phyloP scores from a whole-genome alignment of 2,329 filamentous ascomycete genomes.

The Colletotrichum sp. region DNA sequence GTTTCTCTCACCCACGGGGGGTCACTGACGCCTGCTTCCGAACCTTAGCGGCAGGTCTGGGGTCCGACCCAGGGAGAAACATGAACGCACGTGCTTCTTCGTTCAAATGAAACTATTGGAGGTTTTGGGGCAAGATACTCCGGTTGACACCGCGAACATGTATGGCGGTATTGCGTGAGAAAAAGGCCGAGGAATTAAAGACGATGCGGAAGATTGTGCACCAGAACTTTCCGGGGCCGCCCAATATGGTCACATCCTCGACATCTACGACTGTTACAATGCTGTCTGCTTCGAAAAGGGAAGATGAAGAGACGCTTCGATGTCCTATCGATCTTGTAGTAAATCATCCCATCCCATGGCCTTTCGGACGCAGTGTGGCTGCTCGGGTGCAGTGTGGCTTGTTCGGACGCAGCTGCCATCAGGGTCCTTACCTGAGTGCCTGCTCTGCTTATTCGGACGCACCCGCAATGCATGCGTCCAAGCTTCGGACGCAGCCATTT shows the following conservation, averaged over 20 bases:
- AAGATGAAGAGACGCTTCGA: background rate
- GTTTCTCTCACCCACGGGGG: too few relatives aligned
- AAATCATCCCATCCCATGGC: background rate
- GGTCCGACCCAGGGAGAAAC: background rate
- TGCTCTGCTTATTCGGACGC: too few relatives aligned
- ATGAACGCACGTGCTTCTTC: background rate
- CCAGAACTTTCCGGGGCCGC: background rate
- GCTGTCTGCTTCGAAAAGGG: background rate
- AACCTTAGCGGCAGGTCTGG: rapidly evolving
- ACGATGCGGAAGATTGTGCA: background rate
- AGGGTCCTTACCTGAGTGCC: too few relatives aligned
- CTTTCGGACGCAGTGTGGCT: background rate
- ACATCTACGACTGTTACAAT: background rate
- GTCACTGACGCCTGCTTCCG: too few relatives aligned
- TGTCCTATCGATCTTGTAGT: background rate
- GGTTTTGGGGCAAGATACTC: background rate
- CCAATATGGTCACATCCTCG: background rate
- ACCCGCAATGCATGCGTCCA: too few relatives aligned
- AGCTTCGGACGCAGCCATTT: background rate
- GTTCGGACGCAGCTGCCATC: too few relatives aligned
- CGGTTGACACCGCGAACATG: background rate
- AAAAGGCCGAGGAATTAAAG: background rate
- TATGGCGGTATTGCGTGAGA: background rate
- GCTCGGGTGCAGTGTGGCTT: background rate
- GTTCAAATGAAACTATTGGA: background rate